Evolutionary conservation across 169 alveolate genomes (phyloP), one percentile per base, ranked within the genome.

Genomic region (Pseudocohnilembus persalinus): DNA sequence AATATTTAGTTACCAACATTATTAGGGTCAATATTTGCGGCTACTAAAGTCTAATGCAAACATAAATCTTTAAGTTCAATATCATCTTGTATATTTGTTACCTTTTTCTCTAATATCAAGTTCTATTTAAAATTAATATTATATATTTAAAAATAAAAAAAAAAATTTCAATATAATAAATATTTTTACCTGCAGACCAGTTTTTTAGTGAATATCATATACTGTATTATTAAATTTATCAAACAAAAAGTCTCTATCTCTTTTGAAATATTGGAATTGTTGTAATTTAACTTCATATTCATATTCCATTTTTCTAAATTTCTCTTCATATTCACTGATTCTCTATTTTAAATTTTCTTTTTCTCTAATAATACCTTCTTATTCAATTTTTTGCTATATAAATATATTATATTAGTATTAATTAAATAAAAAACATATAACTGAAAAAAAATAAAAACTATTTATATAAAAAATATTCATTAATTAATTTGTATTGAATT

Each of bases 31-130:
- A 95, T 88, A 73, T 92, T 88, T 28, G 96, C 94, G n/a, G 93
- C 94, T 76, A 91, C 85, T 20, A 95, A 77, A 6, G 93, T 85
- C 88, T 93, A 88, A 81, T 93, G 91, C 28, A 93, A 87, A 82
- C 93, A 90, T 4, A 95, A 95, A 72, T 95, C 97, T 77, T 95
- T 95, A 31, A 93, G 93, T 87, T 95, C 98, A 29, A 95, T 78
- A 76, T 92, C 89, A 73, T 95, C 98, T 82, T 92, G 85, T 26
- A 95, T 88, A 24, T 96, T 94, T 82, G 93, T 93, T 0, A 92
- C 76, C 81, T 95, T 94, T 91, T 94, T 95, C 78, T 92, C 96
- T 29, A 93, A 82, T 28, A 95, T 92, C n/a, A 95, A 82, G 83
- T 95, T 95, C 83, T 92, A 83, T 26, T 30, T 30, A 75, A 29